Evolutionary conservation across 2,329 filamentous ascomycete species (phyloP).

Genomic region (Lomentospora prolificans): DNA sequence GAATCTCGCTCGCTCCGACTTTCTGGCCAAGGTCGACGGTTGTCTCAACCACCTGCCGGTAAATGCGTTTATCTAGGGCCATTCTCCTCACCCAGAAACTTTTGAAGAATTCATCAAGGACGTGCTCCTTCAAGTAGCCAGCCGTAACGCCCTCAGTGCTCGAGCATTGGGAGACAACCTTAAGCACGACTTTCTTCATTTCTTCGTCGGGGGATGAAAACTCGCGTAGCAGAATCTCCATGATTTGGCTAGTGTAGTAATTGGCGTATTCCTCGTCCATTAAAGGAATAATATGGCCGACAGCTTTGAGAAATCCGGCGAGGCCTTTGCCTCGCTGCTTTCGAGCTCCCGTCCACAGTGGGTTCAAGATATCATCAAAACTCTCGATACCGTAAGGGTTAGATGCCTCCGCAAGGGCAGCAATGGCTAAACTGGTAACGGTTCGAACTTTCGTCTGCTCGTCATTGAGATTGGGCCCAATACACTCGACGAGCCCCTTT

Average conservation of each 20-base stretch:
- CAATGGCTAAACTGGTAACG: conserved; percentile 89
- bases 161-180: conserved; percentile 93
- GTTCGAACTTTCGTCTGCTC: conserved; percentile 97
- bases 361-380: conserved; percentile 95
- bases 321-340: conserved; percentile 96
- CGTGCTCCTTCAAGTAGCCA: conserved; percentile 88
- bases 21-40: conserved; percentile 96
- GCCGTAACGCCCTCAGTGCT: conserved; percentile 91
- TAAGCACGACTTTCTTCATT: conserved; percentile 99
- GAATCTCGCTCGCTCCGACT: conserved; percentile 91
- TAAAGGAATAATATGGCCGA: conserved; percentile 94
- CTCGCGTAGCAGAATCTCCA: conserved; percentile 94
- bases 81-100: conserved; percentile 97
- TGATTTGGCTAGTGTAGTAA: conserved; percentile 97
- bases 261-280: conserved; percentile 99
- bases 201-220: conserved; percentile 97
- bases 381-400: conserved; percentile 99
- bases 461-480: conserved; percentile 89
- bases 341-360: conserved; percentile 89
- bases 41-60: conserved; percentile 94
- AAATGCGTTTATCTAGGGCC: conserved; percentile 96
- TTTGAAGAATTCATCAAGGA: conserved; percentile 95
- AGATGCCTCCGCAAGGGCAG: conserved; percentile 87
- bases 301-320: conserved; percentile 91
- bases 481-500: conserved; percentile 93